These are phyloP conservation scores for Stephania cephalantha DNA, from an alignment of 164 flowering plant genomes.

Conservation along the genomic window DNA sequence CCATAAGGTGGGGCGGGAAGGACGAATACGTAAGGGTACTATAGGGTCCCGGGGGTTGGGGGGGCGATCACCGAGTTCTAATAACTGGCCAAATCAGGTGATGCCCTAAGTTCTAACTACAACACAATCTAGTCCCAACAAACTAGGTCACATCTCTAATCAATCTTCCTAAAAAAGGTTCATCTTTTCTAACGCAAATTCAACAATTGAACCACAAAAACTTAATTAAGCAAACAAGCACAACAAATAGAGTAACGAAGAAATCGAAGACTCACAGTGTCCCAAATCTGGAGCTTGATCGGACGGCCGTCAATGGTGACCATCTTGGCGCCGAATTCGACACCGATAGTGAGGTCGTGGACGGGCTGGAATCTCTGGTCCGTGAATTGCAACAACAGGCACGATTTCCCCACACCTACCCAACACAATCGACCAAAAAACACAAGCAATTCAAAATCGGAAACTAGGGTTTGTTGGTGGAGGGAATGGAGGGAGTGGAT, in stretches of 20 bases:
- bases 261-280: conserved; percentile 25
- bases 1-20: too few relatives aligned
- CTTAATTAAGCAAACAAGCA: neutral
- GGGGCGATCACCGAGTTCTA: neutral
- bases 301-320: conserved; percentile 31
- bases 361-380: conserved; percentile 45
- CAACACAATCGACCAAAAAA: too few relatives aligned
- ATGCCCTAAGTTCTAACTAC: neutral
- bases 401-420: conserved; percentile 46
- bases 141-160: neutral
- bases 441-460: neutral
- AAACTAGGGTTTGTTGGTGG: neutral
- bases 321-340: conserved; percentile 47
- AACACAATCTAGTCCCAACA: neutral
- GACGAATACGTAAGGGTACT: too few relatives aligned
- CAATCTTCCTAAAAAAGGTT: neutral
- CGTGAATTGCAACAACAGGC: conserved; percentile 42
- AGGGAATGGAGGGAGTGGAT: too few relatives aligned
- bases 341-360: conserved; percentile 44
- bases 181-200: neutral
- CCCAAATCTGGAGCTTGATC: conserved; percentile 47
- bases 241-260: neutral
- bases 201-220: neutral
- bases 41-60: too few relatives aligned
- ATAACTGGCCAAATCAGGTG: neutral